Evolutionary conservation across 2,329 filamentous ascomycete species (phyloP).

Genomic region (Atkinsonella hypoxylon): DNA sequence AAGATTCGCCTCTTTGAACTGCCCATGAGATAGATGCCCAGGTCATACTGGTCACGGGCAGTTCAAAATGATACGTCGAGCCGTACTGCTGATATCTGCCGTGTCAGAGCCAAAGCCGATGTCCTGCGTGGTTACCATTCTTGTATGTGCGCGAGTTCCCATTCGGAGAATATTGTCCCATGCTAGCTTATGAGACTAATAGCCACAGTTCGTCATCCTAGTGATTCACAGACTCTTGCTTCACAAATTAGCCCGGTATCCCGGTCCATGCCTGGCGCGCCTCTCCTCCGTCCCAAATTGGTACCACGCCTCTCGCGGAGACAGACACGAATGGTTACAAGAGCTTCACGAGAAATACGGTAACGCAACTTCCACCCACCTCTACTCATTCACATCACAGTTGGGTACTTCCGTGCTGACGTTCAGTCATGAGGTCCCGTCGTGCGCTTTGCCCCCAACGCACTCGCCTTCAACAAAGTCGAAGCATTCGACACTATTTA

Average conservation of each 20-base stretch:
- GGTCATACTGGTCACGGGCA: no score
- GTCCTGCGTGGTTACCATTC: not conserved
- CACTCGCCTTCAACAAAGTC: conserved; percentile 12
- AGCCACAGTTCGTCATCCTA: not conserved
- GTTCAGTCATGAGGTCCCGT: conserved; percentile 5
- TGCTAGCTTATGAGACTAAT: no score
- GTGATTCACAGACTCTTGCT: not conserved
- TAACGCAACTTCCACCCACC: conserved; percentile 3
- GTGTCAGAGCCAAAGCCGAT: not conserved
- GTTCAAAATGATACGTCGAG: not conserved
- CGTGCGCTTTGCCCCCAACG: conserved; percentile 11
- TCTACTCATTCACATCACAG: not conserved
- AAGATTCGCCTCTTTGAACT: no score
- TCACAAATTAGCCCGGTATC: not conserved
- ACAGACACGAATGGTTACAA: conserved; percentile 12
- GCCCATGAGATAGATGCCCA: no score
- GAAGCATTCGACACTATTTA: conserved; percentile 10
- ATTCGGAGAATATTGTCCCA: no score
- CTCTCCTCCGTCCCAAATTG: not conserved
- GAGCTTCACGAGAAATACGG: conserved; percentile 11
- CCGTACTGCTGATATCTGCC: not conserved
- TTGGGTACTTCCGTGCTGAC: not conserved
- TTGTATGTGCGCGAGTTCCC: not conserved
- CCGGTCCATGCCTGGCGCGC: not conserved
- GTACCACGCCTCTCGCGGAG: conserved; percentile 9